A percentile compares a stretch with the other conserved stretches of the same genome.
These are phyloP conservation scores for Aspergillus heteromorphus DNA, from an alignment of 495 filamentous ascomycete genomes.

Conservation along the genomic window DNA sequence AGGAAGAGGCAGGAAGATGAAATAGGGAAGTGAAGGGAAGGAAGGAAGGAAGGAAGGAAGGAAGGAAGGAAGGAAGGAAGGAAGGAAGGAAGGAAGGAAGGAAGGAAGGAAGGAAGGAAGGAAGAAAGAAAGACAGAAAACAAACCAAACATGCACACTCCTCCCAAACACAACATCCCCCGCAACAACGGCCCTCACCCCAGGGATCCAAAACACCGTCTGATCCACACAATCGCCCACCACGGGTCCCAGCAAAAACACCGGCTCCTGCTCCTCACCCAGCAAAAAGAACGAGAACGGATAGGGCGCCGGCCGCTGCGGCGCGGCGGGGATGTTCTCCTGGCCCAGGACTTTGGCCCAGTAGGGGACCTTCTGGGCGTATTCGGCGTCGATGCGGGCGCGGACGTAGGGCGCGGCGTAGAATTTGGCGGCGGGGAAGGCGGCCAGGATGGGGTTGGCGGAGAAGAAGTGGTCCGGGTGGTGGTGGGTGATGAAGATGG, in stretches of 20 bases:
- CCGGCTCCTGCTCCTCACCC: conserved; percentile 15
- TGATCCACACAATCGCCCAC: conserved; percentile 21
- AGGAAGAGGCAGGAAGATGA: too few relatives aligned
- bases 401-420: conserved; percentile 27
- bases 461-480: conserved; percentile 31
- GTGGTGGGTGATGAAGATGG: conserved; percentile 29
- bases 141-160: conserved; percentile 14
- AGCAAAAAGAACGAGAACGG: conserved; percentile 20
- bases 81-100: too few relatives aligned
- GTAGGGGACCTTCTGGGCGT: conserved; percentile 27
- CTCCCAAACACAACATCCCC: conserved; percentile 21
- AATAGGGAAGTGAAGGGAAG: too few relatives aligned
- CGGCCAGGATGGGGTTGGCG: conserved; percentile 26
- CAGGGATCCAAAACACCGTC: conserved; percentile 21
- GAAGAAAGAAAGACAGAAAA: not conserved
- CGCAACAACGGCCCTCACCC: conserved; percentile 12
- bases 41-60: too few relatives aligned
- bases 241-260: conserved; percentile 16
- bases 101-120: too few relatives aligned
- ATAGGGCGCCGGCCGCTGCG: conserved; percentile 22
- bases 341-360: conserved; percentile 22
- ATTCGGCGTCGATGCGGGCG: conserved; percentile 24
- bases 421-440: conserved; percentile 19
- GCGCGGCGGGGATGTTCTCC: conserved; percentile 19
- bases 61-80: too few relatives aligned